Conservation (phyloP, 257 asterid species). For the Solanum ossicruentum region DNA sequence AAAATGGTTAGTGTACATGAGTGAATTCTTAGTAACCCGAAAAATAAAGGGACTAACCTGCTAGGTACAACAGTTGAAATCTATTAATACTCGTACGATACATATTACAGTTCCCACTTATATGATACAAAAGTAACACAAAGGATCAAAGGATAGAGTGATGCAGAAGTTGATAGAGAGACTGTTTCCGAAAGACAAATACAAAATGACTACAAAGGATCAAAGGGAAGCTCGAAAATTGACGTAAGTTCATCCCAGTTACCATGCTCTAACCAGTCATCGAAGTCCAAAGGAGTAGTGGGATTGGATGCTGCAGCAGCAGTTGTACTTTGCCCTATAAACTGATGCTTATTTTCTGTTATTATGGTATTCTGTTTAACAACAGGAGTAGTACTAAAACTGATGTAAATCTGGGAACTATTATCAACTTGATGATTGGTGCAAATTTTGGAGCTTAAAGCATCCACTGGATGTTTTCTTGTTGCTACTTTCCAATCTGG, state of each 20-base stretch:
- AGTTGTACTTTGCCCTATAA: background rate
- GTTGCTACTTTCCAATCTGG: background rate
- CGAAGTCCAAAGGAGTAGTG: background rate
- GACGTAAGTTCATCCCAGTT: background rate
- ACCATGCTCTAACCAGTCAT: background rate
- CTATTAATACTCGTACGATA: background rate
- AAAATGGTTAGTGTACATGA: background rate
- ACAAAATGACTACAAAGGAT: background rate
- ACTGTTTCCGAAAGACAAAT: too few relatives aligned
- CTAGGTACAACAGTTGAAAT: background rate
- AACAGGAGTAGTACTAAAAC: background rate
- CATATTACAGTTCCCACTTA: background rate
- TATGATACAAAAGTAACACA: background rate
- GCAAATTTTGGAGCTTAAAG: background rate
- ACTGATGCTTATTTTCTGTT: background rate
- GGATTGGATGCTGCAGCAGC: background rate
- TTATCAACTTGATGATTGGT: background rate
- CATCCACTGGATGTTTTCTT: background rate
- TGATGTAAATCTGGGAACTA: background rate
- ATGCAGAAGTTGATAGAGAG: too few relatives aligned
- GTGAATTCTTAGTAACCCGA: background rate
- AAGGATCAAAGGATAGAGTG: background rate
- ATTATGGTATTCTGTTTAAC: background rate
- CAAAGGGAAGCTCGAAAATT: background rate
- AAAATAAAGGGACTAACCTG: background rate